Conservation (phyloP, 2,329 filamentous ascomycete genomes). For the Aureobasidium sp. region DNA sequence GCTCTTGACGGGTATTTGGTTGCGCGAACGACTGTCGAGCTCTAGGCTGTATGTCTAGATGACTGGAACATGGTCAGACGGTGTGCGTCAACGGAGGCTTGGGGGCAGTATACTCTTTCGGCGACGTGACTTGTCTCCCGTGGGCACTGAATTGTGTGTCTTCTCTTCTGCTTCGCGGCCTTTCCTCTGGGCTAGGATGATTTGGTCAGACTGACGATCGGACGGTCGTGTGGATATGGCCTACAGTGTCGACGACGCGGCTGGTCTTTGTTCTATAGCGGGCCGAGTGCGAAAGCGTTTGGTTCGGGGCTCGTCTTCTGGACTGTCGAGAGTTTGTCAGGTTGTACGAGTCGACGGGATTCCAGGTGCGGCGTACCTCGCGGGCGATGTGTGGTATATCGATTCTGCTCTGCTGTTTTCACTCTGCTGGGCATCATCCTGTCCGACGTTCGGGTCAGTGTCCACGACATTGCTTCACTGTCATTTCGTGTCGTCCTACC, state of each 20-base stretch:
- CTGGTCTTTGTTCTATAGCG: not conserved
- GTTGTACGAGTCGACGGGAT: not conserved
- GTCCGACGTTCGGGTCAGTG: not conserved
- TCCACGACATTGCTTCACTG: not conserved
- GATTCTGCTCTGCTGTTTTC: not conserved
- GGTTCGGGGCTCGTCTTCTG: not conserved
- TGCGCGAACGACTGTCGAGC: not conserved
- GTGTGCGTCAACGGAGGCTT: no score
- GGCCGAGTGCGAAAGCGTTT: not conserved
- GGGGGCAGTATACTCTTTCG: not conserved
- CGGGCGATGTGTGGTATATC: not conserved
- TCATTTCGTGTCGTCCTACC: not conserved
- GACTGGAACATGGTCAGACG: not conserved
- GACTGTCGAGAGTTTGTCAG: slow-evolving; percentile 1
- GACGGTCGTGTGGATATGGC: not conserved
- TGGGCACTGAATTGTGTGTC: not conserved
- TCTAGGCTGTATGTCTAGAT: not conserved
- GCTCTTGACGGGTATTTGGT: not conserved
- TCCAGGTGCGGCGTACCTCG: not conserved
- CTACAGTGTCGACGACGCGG: not conserved
- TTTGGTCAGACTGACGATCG: not conserved
- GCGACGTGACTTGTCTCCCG: not conserved
- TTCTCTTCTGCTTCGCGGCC: not conserved
- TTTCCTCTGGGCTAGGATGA: not conserved
- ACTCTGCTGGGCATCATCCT: not conserved